A percentile compares a stretch with the other conserved stretches of the same genome.
Conservation (phyloP, 139 green algal species). For the Marvania coccoides region DNA sequence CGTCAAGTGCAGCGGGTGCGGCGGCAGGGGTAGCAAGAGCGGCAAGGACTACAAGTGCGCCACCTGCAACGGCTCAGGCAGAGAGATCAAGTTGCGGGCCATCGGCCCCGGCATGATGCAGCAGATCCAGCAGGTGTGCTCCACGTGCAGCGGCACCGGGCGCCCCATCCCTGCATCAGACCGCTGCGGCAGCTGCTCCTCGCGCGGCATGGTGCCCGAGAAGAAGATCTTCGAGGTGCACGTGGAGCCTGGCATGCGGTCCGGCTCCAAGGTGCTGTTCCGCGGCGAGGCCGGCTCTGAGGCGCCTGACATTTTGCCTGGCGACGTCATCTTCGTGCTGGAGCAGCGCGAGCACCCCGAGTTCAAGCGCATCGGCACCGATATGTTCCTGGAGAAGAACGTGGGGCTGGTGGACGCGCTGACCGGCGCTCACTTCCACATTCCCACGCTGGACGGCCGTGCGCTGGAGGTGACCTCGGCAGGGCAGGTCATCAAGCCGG, state of each 20-base stretch:
- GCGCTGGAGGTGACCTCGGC: constrained; percentile 56
- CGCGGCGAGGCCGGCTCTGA: constrained; percentile 84
- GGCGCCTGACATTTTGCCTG: constrained; percentile 77
- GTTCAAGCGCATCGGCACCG: constrained; percentile 86
- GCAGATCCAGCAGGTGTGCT: constrained; percentile 93
- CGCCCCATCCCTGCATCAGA: constrained; percentile 58
- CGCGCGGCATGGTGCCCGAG: constrained; percentile 70
- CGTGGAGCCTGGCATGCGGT: constrained; percentile 88
- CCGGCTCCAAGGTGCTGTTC: constrained; percentile 82
- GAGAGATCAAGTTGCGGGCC: constrained; percentile 83
- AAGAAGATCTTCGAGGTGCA: constrained; percentile 97
- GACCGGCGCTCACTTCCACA: constrained; percentile 68
- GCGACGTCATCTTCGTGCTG: constrained; percentile 94
- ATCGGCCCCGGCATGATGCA: constrained; percentile 98
- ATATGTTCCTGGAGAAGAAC: constrained; percentile 84
- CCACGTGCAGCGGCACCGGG: constrained; percentile 70
- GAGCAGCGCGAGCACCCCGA: constrained; percentile 82
- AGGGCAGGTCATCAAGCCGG: constrained; percentile 91
- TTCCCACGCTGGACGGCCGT: constrained; percentile 91
- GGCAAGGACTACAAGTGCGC: constrained; percentile 71
- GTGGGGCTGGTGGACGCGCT: constrained; percentile 89
- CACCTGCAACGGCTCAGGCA: constrained; percentile 80
- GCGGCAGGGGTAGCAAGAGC: constrained; percentile 82
- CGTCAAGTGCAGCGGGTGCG: constrained; percentile 83
- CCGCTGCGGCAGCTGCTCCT: constrained; percentile 68